Conservation (phyloP, 2,329 filamentous ascomycete species). For the Colletotrichum liaoningense region DNA sequence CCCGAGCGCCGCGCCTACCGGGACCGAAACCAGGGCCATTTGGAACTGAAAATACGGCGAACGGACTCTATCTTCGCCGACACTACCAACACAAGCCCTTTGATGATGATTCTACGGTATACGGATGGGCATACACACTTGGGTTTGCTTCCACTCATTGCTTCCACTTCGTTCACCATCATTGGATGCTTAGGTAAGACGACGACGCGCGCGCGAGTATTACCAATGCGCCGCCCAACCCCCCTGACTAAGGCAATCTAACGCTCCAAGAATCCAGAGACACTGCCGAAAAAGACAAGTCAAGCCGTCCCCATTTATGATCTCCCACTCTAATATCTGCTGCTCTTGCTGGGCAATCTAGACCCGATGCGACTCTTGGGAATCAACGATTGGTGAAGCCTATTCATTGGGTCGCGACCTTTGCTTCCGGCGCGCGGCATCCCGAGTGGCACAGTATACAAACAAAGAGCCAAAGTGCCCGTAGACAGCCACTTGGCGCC, state of each 20-base stretch:
- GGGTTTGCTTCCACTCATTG: not conserved
- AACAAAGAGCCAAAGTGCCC: not conserved
- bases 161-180: too few species aligned
- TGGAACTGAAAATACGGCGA: not conserved
- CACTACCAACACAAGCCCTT: not conserved
- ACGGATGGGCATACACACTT: not conserved
- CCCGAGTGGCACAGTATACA: not conserved
- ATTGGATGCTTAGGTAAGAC: not conserved
- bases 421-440: not conserved
- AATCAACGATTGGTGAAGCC: not conserved
- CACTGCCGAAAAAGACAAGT: not conserved
- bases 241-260: constrained; percentile 5
- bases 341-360: not conserved
- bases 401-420: not conserved
- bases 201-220: constrained; percentile 19
- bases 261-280: not conserved
- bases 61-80: constrained; percentile 15
- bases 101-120: not conserved
- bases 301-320: not conserved
- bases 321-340: not conserved
- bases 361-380: not conserved
- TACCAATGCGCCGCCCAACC: constrained; percentile 27
- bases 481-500: not conserved
- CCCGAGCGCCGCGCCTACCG: constrained; percentile 3
- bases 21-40: not conserved